Conservation (phyloP, 2,329 filamentous ascomycete species). For the Diaporthe caulivora region DNA sequence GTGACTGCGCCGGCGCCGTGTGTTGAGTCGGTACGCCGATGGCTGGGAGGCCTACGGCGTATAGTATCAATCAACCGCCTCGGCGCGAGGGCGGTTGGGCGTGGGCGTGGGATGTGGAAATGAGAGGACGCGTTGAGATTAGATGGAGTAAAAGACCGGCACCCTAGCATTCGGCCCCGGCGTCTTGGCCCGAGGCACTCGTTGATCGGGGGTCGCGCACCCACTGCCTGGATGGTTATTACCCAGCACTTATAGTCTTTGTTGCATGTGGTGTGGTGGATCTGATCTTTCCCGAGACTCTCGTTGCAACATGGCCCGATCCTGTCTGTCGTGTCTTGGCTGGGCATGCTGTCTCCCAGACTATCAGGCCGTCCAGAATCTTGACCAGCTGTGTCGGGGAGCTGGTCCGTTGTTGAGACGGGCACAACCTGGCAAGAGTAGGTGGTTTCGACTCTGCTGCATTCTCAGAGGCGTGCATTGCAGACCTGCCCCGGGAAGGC, state of each 20-base stretch:
- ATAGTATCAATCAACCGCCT: too few species aligned
- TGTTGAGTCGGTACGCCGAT: background rate
- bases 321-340: background rate
- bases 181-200: slow-evolving; percentile 25
- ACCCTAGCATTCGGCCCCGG: slow-evolving; percentile 25
- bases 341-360: background rate
- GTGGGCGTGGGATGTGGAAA: slow-evolving; percentile 12
- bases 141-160: slow-evolving; percentile 8
- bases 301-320: background rate
- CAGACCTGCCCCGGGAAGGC: slow-evolving; percentile 13
- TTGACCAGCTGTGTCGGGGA: background rate
- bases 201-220: background rate
- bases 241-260: too few species aligned
- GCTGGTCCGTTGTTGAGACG: background rate
- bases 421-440: background rate
- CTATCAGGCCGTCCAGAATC: too few species aligned
- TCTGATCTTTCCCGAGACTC: slow-evolving; percentile 11
- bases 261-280: too few species aligned
- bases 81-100: background rate
- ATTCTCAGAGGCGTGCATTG: background rate
- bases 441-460: slow-evolving; percentile 3
- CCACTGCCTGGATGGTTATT: background rate
- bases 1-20: background rate
- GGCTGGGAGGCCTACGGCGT: background rate
- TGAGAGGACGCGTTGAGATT: slow-evolving; percentile 29